These are phyloP conservation scores for Solanum paucissectum DNA, from an alignment of 257 asterid species.

Conservation along the genomic window DNA sequence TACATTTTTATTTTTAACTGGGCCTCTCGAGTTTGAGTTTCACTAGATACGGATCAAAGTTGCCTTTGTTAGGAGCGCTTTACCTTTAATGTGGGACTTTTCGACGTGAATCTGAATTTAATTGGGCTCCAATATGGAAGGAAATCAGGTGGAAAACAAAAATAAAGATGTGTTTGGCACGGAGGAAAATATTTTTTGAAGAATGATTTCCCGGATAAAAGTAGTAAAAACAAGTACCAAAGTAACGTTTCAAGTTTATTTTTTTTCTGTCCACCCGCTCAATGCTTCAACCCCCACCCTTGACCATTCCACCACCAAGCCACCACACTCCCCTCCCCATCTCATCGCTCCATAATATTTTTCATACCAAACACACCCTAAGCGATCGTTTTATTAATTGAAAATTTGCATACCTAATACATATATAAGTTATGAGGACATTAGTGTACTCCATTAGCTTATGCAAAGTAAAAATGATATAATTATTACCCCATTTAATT, in stretches of 20 bases:
- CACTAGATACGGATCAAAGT: too few relatives aligned
- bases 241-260: not conserved
- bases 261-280: not conserved
- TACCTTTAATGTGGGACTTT: fast-evolving
- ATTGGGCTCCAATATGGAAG: not conserved
- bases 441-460: not conserved
- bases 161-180: not conserved
- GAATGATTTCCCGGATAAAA: not conserved
- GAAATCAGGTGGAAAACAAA: too few relatives aligned
- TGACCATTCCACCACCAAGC: not conserved
- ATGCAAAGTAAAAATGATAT: not conserved
- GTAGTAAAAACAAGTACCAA: not conserved
- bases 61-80: not conserved
- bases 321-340: not conserved
- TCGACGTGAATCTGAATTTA: fast-evolving
- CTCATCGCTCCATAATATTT: not conserved
- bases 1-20: too few relatives aligned
- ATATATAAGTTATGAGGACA: not conserved
- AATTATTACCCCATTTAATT: not conserved
- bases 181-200: not conserved
- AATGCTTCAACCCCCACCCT: not conserved
- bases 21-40: not conserved
- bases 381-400: not conserved
- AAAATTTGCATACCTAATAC: not conserved
- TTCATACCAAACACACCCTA: not conserved